Base-by-base conservation (phyloP, 1,139 yeast species). In the Protomyces lactucae-debilis region DNA sequence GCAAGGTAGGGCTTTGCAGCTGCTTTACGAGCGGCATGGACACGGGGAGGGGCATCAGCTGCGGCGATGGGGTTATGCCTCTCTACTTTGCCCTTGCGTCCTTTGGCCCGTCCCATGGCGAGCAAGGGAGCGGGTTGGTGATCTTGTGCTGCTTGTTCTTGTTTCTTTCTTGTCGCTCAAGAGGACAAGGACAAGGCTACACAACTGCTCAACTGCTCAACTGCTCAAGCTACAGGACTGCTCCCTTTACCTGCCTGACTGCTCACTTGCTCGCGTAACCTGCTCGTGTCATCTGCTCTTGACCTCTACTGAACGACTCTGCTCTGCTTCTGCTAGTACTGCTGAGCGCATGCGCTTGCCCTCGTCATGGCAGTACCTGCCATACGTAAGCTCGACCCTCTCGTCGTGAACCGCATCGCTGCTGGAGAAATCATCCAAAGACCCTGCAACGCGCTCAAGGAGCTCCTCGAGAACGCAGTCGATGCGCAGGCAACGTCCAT, bases 361-460 rank as follows among this genome's bases (percentile, higher is more conserved):
- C 36, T 39, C n/a, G 69, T 71, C 56, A 63, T 61, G 66, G 28
- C 23, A 28, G 25, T 16, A 16, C 40, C 10, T 16, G 45, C 28
- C 43, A 35, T 66, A 25, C 67, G 77, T 71, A 79, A 82, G 60
- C 80, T 90, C 12, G 91, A 86, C 48, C 77, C 77, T 35, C 72
- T 82, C 3, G 98, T 92, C 40, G 88, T 95, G 61, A 92, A 90
- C 74, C 82, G 87, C 67, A 93, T 95, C 36, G 99, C 99, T 0
- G 99, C 99, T 0, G 99, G 99, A 0, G 99, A 95, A 76, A 90
- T 95, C 76, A 89, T 95, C 66, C 82, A 92, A 43, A 95, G 92
- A 6, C 99, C 99, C 0, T 88, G 95, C 1, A 93, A 93, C 66
- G 95, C 89, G 0, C 75, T 89, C 25, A 83, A 85, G 45, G 96